phyloP scores from a whole-genome alignment of 352 stramenopile species.

The Pythium inflatum region DNA sequence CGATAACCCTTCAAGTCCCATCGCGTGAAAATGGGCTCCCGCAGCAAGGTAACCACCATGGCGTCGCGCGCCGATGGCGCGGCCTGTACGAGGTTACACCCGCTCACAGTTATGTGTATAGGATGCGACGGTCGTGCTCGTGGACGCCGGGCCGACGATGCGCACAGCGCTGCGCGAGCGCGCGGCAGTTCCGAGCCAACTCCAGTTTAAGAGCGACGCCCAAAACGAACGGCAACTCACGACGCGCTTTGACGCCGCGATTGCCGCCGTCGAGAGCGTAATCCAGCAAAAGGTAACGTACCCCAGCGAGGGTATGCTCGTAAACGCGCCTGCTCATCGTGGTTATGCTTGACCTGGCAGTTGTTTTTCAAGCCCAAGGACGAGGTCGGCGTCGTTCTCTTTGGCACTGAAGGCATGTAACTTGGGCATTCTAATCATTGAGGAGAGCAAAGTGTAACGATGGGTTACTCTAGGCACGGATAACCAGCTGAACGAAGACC shows the following conservation, averaged over 20 bases:
- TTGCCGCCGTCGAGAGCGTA: conserved; percentile 60
- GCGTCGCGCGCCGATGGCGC: background rate
- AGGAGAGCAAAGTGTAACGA: no score
- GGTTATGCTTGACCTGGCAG: conserved; percentile 26
- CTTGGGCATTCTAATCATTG: no score
- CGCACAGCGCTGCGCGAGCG: conserved; percentile 52
- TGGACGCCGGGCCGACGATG: conserved; percentile 76
- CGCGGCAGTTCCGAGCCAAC: conserved; percentile 7
- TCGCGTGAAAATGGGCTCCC: conserved; percentile 28
- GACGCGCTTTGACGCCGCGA: conserved; percentile 65
- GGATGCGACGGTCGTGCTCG: conserved; percentile 70
- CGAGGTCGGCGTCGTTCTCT: conserved; percentile 78
- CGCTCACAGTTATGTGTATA: no score
- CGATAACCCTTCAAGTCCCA: no score
- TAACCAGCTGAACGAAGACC: conserved; percentile 80
- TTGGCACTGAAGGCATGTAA: conserved; percentile 59
- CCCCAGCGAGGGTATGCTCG: no score
- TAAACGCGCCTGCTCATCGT: no score
- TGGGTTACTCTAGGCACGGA: no score
- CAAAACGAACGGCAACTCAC: conserved; percentile 2
- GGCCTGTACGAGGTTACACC: background rate
- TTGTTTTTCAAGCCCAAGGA: conserved; percentile 84
- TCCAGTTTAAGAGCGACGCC: conserved; percentile 28
- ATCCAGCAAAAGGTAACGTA: conserved; percentile 83
- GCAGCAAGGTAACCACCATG: conserved; percentile 30